Base-by-base conservation (phyloP, 75 land plant species). In the Adiantum capillusveneris region DNA sequence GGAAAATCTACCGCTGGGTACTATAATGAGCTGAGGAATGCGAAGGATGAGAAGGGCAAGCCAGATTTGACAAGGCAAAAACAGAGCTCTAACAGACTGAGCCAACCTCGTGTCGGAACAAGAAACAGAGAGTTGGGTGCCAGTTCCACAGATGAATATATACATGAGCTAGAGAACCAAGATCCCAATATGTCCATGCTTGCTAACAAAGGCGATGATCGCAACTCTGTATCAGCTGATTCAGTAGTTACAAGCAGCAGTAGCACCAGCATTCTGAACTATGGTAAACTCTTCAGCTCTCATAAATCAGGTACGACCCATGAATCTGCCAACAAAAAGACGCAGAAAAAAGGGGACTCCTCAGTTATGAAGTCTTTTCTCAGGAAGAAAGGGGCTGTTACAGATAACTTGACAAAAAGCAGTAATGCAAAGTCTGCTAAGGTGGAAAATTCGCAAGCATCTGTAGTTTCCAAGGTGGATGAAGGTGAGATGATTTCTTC, bases 321-420 rank as follows among this genome's bases (percentile, higher is more conserved):
- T 7, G 49, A 46, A 17, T 3, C 21, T 17, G 14, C n/a, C 49
- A 39, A 39, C 7, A 46, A 17, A 20, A 46, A n/a, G 21, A 46
- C 14, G 49, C 49, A 46, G 49, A 46, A 46, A 17, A 46, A 20
- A 46, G 49, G 49, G 49, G 49, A 46, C 17, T 46, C 49, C 5
- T 46, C 17, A 3, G n/a, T 6, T 5, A 46, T 46, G 49, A 46
- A 46, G 17, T 46, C 49, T n/a, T 17, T 6, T 5, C 49, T 46
- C 5, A 46, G 21, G 21, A 17, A 20, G 14, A 46, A 46, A 46
- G 49, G 21, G 14, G n/a, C 17, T 46, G 2, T 14, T 2, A 46
- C 17, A 17, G 49, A 46, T 17, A 17, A 6, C 17, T 6, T 14
- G 5, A 46, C 49, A 46, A 46, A 20, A n/a, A 17, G 3, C 3